Conservation (phyloP, 2,329 filamentous ascomycete genomes). For the Gliomastix tumulicola region DNA sequence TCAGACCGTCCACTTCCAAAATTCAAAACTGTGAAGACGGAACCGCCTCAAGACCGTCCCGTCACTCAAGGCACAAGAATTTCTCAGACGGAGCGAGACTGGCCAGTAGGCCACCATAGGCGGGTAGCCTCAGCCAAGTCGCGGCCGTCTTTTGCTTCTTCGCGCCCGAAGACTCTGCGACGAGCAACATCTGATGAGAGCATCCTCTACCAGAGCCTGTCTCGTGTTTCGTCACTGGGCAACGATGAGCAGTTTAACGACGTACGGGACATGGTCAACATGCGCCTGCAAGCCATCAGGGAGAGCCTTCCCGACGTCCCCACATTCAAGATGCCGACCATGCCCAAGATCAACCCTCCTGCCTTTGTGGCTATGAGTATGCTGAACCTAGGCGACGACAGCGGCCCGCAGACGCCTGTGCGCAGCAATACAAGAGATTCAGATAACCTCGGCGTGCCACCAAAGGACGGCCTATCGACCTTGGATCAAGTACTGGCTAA, state of each 20-base stretch:
- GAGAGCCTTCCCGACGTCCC: constrained; percentile 79
- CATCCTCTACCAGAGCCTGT: constrained; percentile 67
- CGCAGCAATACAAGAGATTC: no score
- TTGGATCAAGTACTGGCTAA: constrained; percentile 54
- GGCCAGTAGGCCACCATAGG: no score
- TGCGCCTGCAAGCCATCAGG: constrained; percentile 80
- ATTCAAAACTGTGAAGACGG: no score
- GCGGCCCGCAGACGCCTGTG: neutral
- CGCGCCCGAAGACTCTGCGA: constrained; percentile 17
- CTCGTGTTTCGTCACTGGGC: constrained; percentile 73
- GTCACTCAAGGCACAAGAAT: no score
- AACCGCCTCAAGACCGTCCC: neutral
- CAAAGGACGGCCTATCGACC: constrained; percentile 17
- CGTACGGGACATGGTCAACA: constrained; percentile 80
- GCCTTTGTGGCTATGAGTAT: constrained; percentile 22
- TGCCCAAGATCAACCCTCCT: constrained; percentile 43
- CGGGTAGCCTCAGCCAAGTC: constrained; percentile 2
- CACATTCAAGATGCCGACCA: constrained; percentile 62
- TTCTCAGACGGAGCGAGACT: no score
- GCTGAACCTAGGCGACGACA: constrained; percentile 15
- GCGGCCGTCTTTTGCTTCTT: neutral
- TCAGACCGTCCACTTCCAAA: neutral
- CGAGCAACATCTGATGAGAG: constrained; percentile 57
- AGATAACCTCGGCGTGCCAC: no score
- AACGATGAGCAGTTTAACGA: constrained; percentile 77